These are phyloP conservation scores for Fusarium sp. DNA, from an alignment of 2,329 filamentous ascomycete genomes.

Conservation along the genomic window DNA sequence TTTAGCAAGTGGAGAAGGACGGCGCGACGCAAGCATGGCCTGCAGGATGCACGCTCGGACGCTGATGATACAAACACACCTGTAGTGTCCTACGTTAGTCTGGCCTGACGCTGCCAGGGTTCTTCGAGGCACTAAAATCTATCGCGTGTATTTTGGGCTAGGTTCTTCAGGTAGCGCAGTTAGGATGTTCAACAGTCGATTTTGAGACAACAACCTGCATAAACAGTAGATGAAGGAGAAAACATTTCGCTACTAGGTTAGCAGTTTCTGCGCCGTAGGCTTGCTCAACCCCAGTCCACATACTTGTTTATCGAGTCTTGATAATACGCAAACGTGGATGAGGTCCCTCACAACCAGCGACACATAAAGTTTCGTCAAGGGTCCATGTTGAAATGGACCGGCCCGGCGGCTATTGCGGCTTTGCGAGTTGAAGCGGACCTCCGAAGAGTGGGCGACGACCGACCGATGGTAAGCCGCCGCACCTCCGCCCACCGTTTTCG, in stretches of 20 bases:
- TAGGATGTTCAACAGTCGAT: slow-evolving; percentile 17
- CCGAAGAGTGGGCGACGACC: slow-evolving; percentile 29
- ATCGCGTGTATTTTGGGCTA: slow-evolving; percentile 27
- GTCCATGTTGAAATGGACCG: slow-evolving; percentile 34
- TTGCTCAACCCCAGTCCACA: not conserved
- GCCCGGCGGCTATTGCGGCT: slow-evolving; percentile 45
- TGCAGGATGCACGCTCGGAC: slow-evolving; percentile 41
- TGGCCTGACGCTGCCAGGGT: slow-evolving; percentile 12
- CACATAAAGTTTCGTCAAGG: slow-evolving; percentile 19
- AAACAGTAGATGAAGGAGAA: not conserved
- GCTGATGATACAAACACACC: slow-evolving; percentile 27
- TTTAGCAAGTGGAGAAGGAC: slow-evolving; percentile 26
- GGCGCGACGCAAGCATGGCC: slow-evolving; percentile 38
- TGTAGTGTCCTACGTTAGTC: not conserved
- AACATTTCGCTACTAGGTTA: slow-evolving; percentile 6
- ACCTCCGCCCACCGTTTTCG: slow-evolving; percentile 22
- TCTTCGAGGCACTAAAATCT: slow-evolving; percentile 14
- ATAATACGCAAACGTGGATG: not conserved
- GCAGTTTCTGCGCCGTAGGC: slow-evolving; percentile 14
- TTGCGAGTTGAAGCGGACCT: slow-evolving; percentile 22
- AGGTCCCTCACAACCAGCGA: not conserved
- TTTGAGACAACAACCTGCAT: slow-evolving; percentile 26
- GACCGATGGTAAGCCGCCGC: slow-evolving; percentile 35
- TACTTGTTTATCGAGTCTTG: not conserved
- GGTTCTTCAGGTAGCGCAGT: slow-evolving; percentile 28